phyloP scores from a whole-genome alignment of 2,329 filamentous ascomycete species.

The Dissoconium aciculare region DNA sequence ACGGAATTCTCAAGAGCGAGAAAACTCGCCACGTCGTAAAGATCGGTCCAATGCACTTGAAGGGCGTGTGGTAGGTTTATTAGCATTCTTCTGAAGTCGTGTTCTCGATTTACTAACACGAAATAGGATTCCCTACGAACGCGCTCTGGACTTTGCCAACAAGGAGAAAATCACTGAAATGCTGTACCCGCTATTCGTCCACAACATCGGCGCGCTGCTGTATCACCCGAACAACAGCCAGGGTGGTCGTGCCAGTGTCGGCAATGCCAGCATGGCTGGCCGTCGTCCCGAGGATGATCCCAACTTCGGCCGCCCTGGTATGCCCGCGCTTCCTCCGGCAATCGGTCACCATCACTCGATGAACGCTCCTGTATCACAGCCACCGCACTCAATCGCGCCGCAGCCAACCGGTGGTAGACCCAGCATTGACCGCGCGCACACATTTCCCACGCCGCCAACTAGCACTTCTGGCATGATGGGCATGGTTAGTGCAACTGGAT shows the following conservation, averaged over 20 bases:
- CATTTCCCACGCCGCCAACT: constrained; percentile 84
- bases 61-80: constrained; percentile 70
- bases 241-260: constrained; percentile 50
- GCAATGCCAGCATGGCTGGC: constrained; percentile 52
- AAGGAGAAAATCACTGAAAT: constrained; percentile 98
- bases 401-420: constrained; percentile 49
- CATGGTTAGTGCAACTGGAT: constrained; percentile 57
- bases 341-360: constrained; percentile 59
- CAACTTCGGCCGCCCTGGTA: constrained; percentile 46
- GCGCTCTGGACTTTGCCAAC: constrained; percentile 95
- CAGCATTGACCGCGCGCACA: constrained; percentile 68
- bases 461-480: constrained; percentile 77
- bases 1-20: constrained; percentile 95
- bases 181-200: constrained; percentile 89
- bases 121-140: constrained; percentile 86
- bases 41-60: constrained; percentile 97
- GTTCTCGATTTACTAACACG: constrained; percentile 4
- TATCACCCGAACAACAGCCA: constrained; percentile 81
- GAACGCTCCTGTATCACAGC: constrained; percentile 50
- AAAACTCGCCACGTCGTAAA: constrained; percentile 95
- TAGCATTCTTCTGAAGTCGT: neutral
- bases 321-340: constrained; percentile 47
- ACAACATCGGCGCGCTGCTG: constrained; percentile 85
- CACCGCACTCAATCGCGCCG: constrained; percentile 47
- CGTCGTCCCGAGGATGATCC: constrained; percentile 41